Conservation (phyloP, 1,284 basidiomycete genomes). For the Albatrellus sp. region DNA sequence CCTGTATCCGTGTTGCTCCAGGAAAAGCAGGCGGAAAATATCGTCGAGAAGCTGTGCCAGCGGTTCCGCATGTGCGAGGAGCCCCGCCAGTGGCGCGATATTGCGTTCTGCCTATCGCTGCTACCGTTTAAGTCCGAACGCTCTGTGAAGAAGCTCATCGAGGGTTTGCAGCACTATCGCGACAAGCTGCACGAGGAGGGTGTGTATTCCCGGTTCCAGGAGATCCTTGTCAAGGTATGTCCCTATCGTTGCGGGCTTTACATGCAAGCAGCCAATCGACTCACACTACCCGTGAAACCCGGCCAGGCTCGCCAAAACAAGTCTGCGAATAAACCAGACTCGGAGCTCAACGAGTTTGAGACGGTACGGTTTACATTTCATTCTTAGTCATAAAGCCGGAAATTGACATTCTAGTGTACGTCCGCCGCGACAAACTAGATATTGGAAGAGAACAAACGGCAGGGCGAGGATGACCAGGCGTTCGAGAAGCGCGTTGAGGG, state of each 20-base stretch:
- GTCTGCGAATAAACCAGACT: conserved; percentile 79
- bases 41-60: conserved; percentile 92
- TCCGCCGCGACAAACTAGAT: conserved; percentile 34
- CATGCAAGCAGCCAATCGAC: neutral
- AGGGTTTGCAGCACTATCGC: conserved; percentile 83
- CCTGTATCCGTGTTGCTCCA: conserved; percentile 16
- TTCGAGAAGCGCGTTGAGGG: conserved; percentile 75
- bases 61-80: conserved; percentile 85
- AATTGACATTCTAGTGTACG: conserved; percentile 4
- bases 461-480: conserved; percentile 86
- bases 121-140: conserved; percentile 96
- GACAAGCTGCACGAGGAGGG: conserved; percentile 88
- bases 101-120: conserved; percentile 89
- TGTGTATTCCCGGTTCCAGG: conserved; percentile 78
- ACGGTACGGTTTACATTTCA: conserved; percentile 28
- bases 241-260: neutral
- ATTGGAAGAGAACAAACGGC: conserved; percentile 68
- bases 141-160: conserved; percentile 92
- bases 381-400: neutral
- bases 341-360: conserved; percentile 85
- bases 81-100: conserved; percentile 93
- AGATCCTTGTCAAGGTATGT: conserved; percentile 71
- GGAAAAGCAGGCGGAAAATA: conserved; percentile 93
- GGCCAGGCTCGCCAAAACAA: conserved; percentile 71
- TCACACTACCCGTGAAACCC: neutral